A percentile compares a stretch with the other conserved stretches of the same genome.
These are phyloP conservation scores for Xylariaceae sp. DNA, from an alignment of 2,329 filamentous ascomycete species.

Conservation along the genomic window DNA sequence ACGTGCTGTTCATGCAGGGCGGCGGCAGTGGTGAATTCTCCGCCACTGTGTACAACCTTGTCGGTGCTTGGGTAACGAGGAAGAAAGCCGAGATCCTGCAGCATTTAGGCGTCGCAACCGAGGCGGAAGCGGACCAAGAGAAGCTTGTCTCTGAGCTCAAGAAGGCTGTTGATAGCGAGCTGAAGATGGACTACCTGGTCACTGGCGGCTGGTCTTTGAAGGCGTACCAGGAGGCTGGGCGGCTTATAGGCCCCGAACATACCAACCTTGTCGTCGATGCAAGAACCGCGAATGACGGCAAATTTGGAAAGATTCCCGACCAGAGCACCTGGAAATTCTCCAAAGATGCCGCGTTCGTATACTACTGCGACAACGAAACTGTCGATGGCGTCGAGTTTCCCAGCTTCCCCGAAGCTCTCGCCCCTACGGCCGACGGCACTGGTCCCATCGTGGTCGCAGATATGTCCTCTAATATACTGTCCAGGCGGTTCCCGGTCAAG, in stretches of 20 bases:
- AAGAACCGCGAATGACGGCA: constrained; percentile 61
- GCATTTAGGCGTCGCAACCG: constrained; percentile 37
- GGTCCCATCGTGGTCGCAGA: constrained; percentile 79
- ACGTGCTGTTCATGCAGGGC: constrained; percentile 80
- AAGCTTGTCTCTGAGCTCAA: too few relatives aligned
- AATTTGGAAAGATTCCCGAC: constrained; percentile 77
- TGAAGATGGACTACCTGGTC: constrained; percentile 82
- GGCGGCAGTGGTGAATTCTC: constrained; percentile 77
- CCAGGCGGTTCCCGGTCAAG: constrained; percentile 66
- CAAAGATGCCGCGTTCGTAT: constrained; percentile 66
- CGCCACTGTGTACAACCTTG: constrained; percentile 75
- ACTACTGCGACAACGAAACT: constrained; percentile 92
- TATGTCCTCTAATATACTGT: constrained; percentile 93
- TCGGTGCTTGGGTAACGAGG: constrained; percentile 73
- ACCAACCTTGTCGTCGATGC: constrained; percentile 75
- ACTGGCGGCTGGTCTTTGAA: constrained; percentile 90
- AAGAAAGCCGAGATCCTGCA: constrained; percentile 54
- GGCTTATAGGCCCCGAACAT: constrained; percentile 68
- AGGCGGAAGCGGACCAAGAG: not conserved
- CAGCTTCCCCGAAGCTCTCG: constrained; percentile 58
- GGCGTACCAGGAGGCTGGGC: constrained; percentile 72
- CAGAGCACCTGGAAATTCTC: constrained; percentile 72
- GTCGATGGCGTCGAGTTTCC: constrained; percentile 92
- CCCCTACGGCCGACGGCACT: constrained; percentile 52
- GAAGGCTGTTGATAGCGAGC: constrained; percentile 59